Base-by-base conservation (phyloP, 202 grass and related monocot species). In the Dendrocalamus latiflorus region DNA sequence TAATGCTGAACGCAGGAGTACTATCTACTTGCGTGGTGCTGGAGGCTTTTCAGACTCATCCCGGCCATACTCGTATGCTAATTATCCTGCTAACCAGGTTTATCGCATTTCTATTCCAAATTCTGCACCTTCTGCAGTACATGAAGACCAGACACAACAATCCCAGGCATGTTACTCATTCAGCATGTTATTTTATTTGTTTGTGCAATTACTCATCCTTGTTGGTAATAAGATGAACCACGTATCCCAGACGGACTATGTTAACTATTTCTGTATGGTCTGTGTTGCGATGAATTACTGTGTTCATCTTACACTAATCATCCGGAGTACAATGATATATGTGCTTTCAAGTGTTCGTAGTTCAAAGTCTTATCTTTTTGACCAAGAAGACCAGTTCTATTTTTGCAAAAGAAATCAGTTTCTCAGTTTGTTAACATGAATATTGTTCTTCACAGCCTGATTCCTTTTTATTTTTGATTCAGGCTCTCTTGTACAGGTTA, bases 1-100 rank as follows among this genome's bases (percentile, higher is more conserved):
- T 74, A 47, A 45, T 75, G 8, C n/a, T 10, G 44, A 65, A 72
- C 80, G 59, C 82, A 98, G 95, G 89, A 98, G 90, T 81, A 90
- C 90, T 70, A 62, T 98, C 49, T 98, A 86, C 80, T 79, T 98
- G 43, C 92, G 90, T 71, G 92, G 89, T 83, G 89, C 90, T 80
- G 95, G 95, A 85, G 95, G 92, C n/a, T 98, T 98, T 88, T 94
- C 95, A 57, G 91, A 92, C 39, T 84, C 90, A 61, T 88, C 92
- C 64, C 65, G 6, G 1, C 92, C 84, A 20, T 95, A 86, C 78
- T 86, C 92, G n/a, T 91, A 95, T 85, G 26, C 77, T 74, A 90
- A 42, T 56, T 98, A 95, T 82, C 91, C 92, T 15, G 73, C 87
- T 68, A 91, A 91, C 76, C 90, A 98, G 82, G 84, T 93, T 70